Evolutionary conservation across 176 grass and related monocot species (phyloP).

Genomic region (Ensete ventricosum): DNA sequence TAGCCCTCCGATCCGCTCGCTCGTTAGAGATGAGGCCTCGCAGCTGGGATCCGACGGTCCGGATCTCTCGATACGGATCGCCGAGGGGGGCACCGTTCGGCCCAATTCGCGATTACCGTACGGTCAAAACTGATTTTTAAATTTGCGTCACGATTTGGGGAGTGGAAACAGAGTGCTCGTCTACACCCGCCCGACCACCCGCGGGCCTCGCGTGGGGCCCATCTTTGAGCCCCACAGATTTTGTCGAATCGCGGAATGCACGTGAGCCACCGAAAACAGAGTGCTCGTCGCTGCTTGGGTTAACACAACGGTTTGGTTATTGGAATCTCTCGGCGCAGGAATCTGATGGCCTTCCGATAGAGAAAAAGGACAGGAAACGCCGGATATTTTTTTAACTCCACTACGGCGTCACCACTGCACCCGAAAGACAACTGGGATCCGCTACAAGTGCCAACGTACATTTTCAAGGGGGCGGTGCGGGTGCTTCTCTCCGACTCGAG

Average conservation of each 20-base stretch:
- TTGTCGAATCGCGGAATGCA: no score
- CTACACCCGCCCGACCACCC: no score
- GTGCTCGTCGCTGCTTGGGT: no score
- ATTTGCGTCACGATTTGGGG: no score
- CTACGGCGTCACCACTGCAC: background rate
- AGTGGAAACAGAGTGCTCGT: no score
- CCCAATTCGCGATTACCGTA: background rate
- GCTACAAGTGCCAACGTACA: background rate
- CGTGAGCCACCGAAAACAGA: no score
- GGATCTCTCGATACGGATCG: background rate
- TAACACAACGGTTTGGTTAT: background rate
- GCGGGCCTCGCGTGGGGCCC: no score
- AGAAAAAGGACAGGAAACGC: background rate
- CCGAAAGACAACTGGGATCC: background rate
- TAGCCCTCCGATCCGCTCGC: background rate
- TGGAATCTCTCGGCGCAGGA: background rate
- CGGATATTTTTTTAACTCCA: background rate
- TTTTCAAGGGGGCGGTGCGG: no score
- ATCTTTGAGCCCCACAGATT: no score
- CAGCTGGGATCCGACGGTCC: background rate
- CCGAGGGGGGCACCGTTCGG: no score
- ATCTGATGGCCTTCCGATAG: background rate
- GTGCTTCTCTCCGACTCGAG: no score
- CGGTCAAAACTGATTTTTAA: background rate
- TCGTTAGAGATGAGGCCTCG: background rate